Base-by-base conservation (phyloP, 257 asterid species). In the Ehretia macrophylla region DNA sequence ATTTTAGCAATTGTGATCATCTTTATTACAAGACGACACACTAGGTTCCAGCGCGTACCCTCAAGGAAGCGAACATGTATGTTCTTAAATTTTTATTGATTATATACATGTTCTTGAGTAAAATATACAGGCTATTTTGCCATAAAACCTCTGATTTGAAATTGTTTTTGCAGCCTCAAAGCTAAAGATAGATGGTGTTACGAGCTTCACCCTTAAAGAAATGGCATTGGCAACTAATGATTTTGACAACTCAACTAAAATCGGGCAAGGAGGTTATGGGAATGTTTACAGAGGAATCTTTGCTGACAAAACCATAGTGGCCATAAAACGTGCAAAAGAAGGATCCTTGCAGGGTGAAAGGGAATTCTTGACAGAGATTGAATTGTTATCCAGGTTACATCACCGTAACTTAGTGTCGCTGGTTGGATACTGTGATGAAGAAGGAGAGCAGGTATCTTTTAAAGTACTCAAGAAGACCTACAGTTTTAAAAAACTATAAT, bases 231-330 rank as follows among this genome's bases (percentile, higher is more conserved):
- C 85, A 14, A 78, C 83, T 1, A 50, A 38, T 66, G 37, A 51
- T 56, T 83, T 83, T 69, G 64, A 59, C 69, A 56, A 58, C 35
- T n/a, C 67, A 20, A 49, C 74, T 66, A 80, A 75, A 66, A 74
- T 80, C 21, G 90, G 90, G 10, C 83, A 78, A 68, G 90, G 90
- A 61, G 90, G 90, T 32, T 83, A 83, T 3, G 90, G 86, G 5
- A 83, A 80, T 67, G 90, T 83, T 60, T 80, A 77, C 58, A 75
- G 68, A 77, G 86, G 90, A 32, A 69, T 53, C 54, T 39, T 72
- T 39, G 44, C 57, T 55, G 86, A 78, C 11, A 76, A 81, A 9
- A 19, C 51, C 11, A 75, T 68, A 51, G 90, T 80, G 52, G 87
- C 90, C 27, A 71, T 83, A 68, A 83, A 83, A 63, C 83, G 86